Evolutionary conservation across 768 basidiomycete species (phyloP), one percentile per base, ranked within the genome.

Genomic region (Coprinellus micaceus): DNA sequence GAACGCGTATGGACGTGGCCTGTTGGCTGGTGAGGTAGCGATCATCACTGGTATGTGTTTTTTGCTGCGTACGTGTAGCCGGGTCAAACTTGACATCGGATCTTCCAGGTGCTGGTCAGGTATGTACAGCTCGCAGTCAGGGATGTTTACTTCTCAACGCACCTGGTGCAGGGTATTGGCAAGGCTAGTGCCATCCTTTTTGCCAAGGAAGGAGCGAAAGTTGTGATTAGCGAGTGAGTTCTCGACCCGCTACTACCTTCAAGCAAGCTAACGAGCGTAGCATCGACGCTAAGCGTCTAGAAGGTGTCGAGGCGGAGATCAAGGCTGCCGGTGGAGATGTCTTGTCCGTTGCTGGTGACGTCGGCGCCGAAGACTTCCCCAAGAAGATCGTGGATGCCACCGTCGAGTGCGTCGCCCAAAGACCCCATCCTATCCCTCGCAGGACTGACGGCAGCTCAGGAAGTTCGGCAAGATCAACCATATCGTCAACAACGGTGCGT

Each of bases 401-500:
- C 4, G 78, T 91, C 62, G 74, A 82, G 89, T 91, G 62, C 64
- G 86, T 78, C 29, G n/a, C 33, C 15, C 37, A 49, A 39, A 3
- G 43, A 33, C 36, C 24, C 41, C 28, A 21, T 29, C 7, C 17
- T 11, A 56, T 46, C 12, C 12, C 49, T 29, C 24, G n/a, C 15
- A 17, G 15, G 30, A 40, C 21, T 12, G 33, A 33, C 33, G 33
- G 33, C 21, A 49, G 10, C 26, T 39, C 64, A 91, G 87, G 57
- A 84, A 85, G 60, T 93, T 84, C 61, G 91, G 90, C 24, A 88
- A 90, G 66, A 84, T 94, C 49, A 91, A 94, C 70, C 89, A 93
- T 67, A 89, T 93, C 52, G 78, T 93, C 29, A 92, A 92, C 72
- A 93, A 93, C 60, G 86, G 83, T 80, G 26, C 49, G 74, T 66